Conservation (phyloP, 2,329 filamentous ascomycete genomes). For the Ceratocystis cacaofunesta region DNA sequence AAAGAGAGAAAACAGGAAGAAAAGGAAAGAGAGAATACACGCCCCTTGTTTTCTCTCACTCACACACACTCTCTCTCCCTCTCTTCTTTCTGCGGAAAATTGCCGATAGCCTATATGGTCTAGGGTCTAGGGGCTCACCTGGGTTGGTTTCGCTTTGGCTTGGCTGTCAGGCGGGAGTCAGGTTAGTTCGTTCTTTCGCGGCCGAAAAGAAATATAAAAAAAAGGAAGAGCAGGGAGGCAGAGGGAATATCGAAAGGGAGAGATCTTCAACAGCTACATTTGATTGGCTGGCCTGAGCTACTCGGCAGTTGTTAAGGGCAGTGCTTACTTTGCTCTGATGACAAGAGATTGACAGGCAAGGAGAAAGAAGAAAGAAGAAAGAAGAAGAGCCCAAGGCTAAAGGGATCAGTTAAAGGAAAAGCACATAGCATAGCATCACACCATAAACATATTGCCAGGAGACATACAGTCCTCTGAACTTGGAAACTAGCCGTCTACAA, state of each 20-base stretch:
- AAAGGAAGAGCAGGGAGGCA: background rate
- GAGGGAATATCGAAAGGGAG: background rate
- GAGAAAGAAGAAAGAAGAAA: background rate
- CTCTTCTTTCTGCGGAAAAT: background rate
- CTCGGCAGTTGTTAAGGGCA: background rate
- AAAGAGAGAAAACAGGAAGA: background rate
- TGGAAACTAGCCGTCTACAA: too few relatives aligned
- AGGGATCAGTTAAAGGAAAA: too few relatives aligned
- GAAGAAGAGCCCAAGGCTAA: background rate
- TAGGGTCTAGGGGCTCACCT: background rate
- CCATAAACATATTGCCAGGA: too few relatives aligned
- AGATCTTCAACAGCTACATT: background rate
- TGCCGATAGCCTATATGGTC: background rate
- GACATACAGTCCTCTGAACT: too few relatives aligned
- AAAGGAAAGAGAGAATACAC: background rate
- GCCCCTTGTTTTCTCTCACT: background rate
- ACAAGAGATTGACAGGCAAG: background rate
- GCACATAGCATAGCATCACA: too few relatives aligned
- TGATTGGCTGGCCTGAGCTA: background rate
- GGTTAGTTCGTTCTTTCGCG: background rate
- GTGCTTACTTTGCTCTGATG: background rate
- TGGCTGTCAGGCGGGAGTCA: conserved; percentile 1
- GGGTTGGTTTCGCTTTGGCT: background rate
- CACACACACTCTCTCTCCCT: background rate
- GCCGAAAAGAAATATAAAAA: background rate